Percentiles rank a stretch among this genome's conserved stretches.
phyloP scores from a whole-genome alignment of 495 filamentous ascomycete genomes.

The Hypoxylon crocopeplum region DNA sequence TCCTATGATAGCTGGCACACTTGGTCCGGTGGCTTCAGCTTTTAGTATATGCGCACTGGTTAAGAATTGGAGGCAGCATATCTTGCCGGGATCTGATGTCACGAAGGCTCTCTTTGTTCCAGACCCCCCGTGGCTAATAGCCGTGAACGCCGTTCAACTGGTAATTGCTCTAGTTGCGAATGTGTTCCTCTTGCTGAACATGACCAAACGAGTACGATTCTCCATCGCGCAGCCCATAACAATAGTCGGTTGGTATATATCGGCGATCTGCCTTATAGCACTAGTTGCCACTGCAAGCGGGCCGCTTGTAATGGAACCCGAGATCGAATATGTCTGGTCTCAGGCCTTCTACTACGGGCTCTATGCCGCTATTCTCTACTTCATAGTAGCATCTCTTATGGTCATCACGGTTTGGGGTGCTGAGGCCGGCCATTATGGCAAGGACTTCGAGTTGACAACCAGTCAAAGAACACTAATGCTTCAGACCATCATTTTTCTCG shows the following conservation, averaged over 20 bases:
- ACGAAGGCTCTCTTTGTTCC: slow-evolving; percentile 58
- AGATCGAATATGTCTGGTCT: slow-evolving; percentile 64
- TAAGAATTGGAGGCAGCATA: slow-evolving; percentile 72
- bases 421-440: slow-evolving; percentile 65
- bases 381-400: slow-evolving; percentile 74
- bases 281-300: slow-evolving; percentile 64
- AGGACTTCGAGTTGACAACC: slow-evolving; percentile 73
- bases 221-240: slow-evolving; percentile 77
- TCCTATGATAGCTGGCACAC: slow-evolving; percentile 80
- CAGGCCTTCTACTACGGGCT: slow-evolving; percentile 85
- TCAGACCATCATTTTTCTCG: slow-evolving; percentile 79
- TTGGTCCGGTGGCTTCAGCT: slow-evolving; percentile 81
- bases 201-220: slow-evolving; percentile 80
- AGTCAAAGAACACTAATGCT: slow-evolving; percentile 86
- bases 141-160: slow-evolving; percentile 77
- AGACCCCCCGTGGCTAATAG: slow-evolving; percentile 77
- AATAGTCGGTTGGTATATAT: slow-evolving; percentile 67
- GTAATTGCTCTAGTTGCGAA: slow-evolving; percentile 75
- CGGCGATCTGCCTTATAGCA: slow-evolving; percentile 66
- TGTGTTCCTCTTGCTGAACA: slow-evolving; percentile 78
- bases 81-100: slow-evolving; percentile 57
- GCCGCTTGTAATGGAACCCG: slow-evolving; percentile 52
- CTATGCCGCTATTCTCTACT: slow-evolving; percentile 78
- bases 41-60: slow-evolving; percentile 83
- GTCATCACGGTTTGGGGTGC: slow-evolving; percentile 73